Evolutionary conservation across 495 filamentous ascomycete genomes (phyloP).

Genomic region (Hypoxylon intermedium): DNA sequence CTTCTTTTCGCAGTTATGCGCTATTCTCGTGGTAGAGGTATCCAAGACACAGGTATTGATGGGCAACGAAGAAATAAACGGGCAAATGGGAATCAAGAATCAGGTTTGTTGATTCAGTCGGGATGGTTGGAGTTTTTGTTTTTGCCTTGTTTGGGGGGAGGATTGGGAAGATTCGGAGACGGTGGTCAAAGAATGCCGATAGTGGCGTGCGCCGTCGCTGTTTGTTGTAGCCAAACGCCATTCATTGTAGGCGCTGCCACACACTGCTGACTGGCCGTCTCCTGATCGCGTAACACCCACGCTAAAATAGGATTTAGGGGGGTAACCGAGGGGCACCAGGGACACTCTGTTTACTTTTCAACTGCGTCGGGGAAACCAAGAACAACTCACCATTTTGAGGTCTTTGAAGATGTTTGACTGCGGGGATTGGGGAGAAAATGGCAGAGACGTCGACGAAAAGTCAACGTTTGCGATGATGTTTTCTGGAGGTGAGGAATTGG

Average conservation of each 20-base stretch:
- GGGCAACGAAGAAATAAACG: neutral
- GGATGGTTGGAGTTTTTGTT: slow-evolving; percentile 12
- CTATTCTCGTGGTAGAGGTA: neutral
- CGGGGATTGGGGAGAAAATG: slow-evolving; percentile 4
- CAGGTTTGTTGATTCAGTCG: neutral
- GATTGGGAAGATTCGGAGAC: slow-evolving; percentile 15
- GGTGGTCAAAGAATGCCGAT: slow-evolving; percentile 14
- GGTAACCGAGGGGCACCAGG: slow-evolving; percentile 30
- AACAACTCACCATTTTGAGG: slow-evolving; percentile 29
- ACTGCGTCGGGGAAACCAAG: slow-evolving; percentile 1
- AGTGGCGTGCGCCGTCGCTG: slow-evolving; percentile 3
- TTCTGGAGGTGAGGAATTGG: slow-evolving; percentile 31
- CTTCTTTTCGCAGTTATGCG: slow-evolving; percentile 7
- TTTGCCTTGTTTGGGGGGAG: slow-evolving; percentile 18
- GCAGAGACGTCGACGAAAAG: slow-evolving; percentile 6
- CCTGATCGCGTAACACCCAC: slow-evolving; percentile 35
- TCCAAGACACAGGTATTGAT: neutral
- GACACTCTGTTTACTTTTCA: slow-evolving; percentile 30
- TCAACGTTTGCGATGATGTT: slow-evolving; percentile 37
- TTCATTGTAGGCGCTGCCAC: slow-evolving; percentile 12
- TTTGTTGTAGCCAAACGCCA: slow-evolving; percentile 10
- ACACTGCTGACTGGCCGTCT: slow-evolving; percentile 34
- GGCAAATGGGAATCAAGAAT: neutral
- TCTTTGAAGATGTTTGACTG: neutral
- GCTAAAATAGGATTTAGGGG: slow-evolving; percentile 36